phyloP scores from a whole-genome alignment of 352 stramenopile genomes.

The Phytophthora ramorum region DNA sequence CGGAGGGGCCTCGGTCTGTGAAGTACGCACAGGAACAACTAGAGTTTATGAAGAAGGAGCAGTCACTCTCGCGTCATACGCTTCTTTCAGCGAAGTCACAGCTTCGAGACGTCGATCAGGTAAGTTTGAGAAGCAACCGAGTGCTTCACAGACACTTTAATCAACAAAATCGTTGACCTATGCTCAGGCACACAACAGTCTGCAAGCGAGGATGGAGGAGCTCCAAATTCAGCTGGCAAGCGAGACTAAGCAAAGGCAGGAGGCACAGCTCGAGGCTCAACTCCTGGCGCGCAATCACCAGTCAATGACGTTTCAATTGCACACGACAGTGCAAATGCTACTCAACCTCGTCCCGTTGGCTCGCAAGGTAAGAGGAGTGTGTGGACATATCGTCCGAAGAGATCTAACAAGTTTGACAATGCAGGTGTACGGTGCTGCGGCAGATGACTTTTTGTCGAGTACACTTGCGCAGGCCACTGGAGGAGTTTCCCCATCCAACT shows the following conservation, averaged over 20 bases:
- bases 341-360: conserved; percentile 73
- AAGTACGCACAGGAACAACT: conserved; percentile 71
- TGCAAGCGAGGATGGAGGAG: conserved; percentile 38
- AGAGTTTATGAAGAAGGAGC: conserved; percentile 70
- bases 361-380: conserved; percentile 44
- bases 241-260: conserved; percentile 55
- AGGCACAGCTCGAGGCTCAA: conserved; percentile 63
- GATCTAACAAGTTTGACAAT: neutral
- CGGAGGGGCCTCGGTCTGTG: conserved; percentile 37
- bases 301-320: conserved; percentile 72
- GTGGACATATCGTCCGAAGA: neutral
- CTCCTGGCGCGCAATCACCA: conserved; percentile 72
- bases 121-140: conserved; percentile 1
- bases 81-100: conserved; percentile 60
- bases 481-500: conserved; percentile 11
- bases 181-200: conserved; percentile 25
- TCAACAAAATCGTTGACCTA: neutral
- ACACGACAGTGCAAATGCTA: conserved; percentile 79
- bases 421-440: conserved; percentile 64
- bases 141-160: neutral
- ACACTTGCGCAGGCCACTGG: conserved; percentile 59
- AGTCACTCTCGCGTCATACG: conserved; percentile 47
- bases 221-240: conserved; percentile 44
- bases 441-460: conserved; percentile 68
- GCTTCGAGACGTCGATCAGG: conserved; percentile 59